Percentiles rank a stretch among this genome's conserved stretches.
These are phyloP conservation scores for Aphanoascus verrucosus DNA, from an alignment of 2,329 filamentous ascomycete species.

Conservation along the genomic window DNA sequence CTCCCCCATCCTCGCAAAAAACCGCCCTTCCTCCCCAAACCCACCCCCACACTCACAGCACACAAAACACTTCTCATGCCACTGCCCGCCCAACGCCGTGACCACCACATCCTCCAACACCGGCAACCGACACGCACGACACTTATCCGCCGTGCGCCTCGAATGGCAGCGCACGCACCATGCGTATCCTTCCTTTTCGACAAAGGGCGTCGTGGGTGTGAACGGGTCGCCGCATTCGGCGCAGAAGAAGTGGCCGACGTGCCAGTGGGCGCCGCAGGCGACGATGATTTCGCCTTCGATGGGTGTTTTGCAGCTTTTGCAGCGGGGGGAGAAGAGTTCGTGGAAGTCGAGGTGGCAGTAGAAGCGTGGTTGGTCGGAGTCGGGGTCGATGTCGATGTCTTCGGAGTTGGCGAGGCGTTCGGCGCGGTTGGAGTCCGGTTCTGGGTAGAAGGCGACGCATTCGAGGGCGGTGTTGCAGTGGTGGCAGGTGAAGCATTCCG, in stretches of 20 bases:
- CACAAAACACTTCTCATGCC: conserved; percentile 86
- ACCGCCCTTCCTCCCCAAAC: conserved; percentile 50
- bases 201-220: conserved; percentile 60
- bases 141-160: conserved; percentile 80
- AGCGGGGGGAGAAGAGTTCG: conserved; percentile 81
- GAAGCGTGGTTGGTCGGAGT: conserved; percentile 53
- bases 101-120: conserved; percentile 87
- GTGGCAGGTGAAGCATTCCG: conserved; percentile 83
- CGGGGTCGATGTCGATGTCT: conserved; percentile 51
- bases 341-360: conserved; percentile 99
- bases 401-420: conserved; percentile 59
- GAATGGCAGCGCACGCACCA: conserved; percentile 95
- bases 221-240: conserved; percentile 89
- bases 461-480: conserved; percentile 80
- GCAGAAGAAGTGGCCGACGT: conserved; percentile 97
- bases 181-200: conserved; percentile 94
- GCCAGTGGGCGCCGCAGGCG: conserved; percentile 90
- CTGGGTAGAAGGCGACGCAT: conserved; percentile 90
- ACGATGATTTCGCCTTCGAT: conserved; percentile 93
- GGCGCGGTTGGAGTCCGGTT: conserved; percentile 61
- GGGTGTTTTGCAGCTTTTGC: conserved; percentile 91
- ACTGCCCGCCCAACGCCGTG: conserved; percentile 77
- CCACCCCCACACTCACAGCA: conserved; percentile 57
- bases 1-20: conserved; percentile 50
- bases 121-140: conserved; percentile 68